Base-by-base conservation (phyloP, 2,329 filamentous ascomycete species). In the Pseudogymnoascus sp. region DNA sequence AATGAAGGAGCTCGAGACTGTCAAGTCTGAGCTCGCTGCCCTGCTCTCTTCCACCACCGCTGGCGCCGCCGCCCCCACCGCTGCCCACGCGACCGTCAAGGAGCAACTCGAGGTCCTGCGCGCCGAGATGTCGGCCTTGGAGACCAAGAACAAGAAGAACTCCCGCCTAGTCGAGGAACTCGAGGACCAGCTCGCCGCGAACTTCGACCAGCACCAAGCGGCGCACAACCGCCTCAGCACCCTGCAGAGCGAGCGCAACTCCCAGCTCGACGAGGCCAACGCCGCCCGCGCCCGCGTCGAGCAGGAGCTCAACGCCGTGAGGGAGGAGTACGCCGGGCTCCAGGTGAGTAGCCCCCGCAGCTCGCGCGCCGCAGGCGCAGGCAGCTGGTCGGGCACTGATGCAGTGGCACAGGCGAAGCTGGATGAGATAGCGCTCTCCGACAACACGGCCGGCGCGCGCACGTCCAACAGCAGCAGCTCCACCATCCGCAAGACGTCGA, bases 121-220 rank as follows among this genome's bases (percentile, higher is more conserved):
- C 75, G 85, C 85, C 73, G 86, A 86, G 72, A 85, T 89, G 75
- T 70, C 72, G 6, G 84, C 88, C 46, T 76, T 89, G 22, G 83
- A 88, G 70, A 79, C 75, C 43, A 82, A 82, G 77, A 96, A 96
- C 80, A 88, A 91, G 79, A 97, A 96, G 82, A 96, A 95, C 75
- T 89, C 90, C 43, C 87, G 91, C 22, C 81, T 99, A 11, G 91
- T 99, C 7, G 91, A 98, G 74, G 93, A 99, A 77, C 86, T 99
- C 4, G 95, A 99, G 76, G 93, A 98, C 70, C 95, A 99, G 75
- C 86, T 99, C 62, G 93, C 93, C 72, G 91, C 84, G 73, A 97
- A 95, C 77, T 99, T 92, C 76, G 95, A 99, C 72, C 90, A 96
- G 74, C 92, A 93, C 65, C 91, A 97, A 72, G 81, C 86, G 65